Base-by-base conservation (phyloP, 768 basidiomycete genomes). In the Podaxis sp. region DNA sequence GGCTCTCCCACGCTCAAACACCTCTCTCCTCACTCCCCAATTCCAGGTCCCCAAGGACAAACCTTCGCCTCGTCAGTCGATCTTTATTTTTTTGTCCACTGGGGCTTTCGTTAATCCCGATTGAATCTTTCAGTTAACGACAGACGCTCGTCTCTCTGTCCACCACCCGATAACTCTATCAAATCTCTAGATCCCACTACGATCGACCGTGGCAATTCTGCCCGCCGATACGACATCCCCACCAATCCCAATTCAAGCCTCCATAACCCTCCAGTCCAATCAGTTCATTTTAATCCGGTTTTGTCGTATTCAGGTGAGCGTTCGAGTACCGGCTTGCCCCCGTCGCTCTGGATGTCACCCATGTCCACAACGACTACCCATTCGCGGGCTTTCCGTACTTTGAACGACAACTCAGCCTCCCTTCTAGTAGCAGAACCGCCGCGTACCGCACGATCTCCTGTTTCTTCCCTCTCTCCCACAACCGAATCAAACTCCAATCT, bases 281-380 rank as follows among this genome's bases (percentile, higher is more conserved):
- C 65, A 16, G 25, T 62, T 42, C 62, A 55, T 3, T 64, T 65
- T 59, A 66, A 55, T 55, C 68, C 67, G 57, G 63, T 61, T 59
- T 70, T 66, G 65, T 65, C 71, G 40, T 72, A 70, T 57, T 66
- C 77, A 65, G 70, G 74, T 68, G 84, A 87, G 66, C 84, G 81
- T 67, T 79, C 80, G 50, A 75, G 77, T 62, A 67, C 77, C 36
- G 81, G 82, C 58, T 74, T 91, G 47, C 88, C 87, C 50, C 89
- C 91, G 2, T 90, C 90, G 42, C 74, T 92, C 42, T 93, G 90
- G 91, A 92, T 93, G 91, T 91, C 91, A 11, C 82, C 90, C 50
- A 74, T 83, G 4, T 80, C 81, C 42, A 70, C 83, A 7, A 71
- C 81, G 13, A 16, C 44, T 32, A 27, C 28, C 35, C 59, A 48